These are phyloP conservation scores for Mucor ambiguus DNA, from an alignment of 371 early-diverging fungal genomes.

Conservation along the genomic window DNA sequence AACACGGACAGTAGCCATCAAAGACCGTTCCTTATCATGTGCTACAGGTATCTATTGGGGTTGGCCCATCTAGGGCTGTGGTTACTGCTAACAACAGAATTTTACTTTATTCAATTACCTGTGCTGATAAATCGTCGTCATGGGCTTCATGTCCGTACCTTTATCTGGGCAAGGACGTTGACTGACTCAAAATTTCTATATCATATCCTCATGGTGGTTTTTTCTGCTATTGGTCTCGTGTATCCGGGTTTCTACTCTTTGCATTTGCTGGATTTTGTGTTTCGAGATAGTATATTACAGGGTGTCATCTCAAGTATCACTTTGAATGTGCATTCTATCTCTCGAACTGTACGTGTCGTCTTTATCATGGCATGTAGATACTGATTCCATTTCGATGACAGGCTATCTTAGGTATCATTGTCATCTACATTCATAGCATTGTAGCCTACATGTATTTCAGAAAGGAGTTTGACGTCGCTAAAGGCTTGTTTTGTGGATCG, in stretches of 20 bases:
- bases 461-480: slow-evolving; percentile 46
- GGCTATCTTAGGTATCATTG: slow-evolving; percentile 52
- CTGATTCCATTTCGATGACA: not conserved
- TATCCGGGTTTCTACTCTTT: slow-evolving; percentile 50
- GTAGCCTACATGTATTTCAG: slow-evolving; percentile 57
- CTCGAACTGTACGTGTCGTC: slow-evolving; percentile 40
- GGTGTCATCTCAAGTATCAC: slow-evolving; percentile 64
- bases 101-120: slow-evolving; percentile 56
- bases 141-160: not conserved
- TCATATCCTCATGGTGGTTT: slow-evolving; percentile 41
- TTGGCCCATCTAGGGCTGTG: slow-evolving; percentile 42
- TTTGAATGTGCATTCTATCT: slow-evolving; percentile 54
- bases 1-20: not conserved
- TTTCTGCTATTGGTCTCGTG: slow-evolving; percentile 44
- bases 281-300: slow-evolving; percentile 58
- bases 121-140: slow-evolving; percentile 48
- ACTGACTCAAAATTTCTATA: slow-evolving; percentile 40
- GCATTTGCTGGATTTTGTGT: slow-evolving; percentile 62
- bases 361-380: not conserved
- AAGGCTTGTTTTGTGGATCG: slow-evolving; percentile 53
- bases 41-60: slow-evolving; percentile 30
- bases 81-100: slow-evolving; percentile 48
- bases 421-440: slow-evolving; percentile 57
- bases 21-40: not conserved
- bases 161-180: slow-evolving; percentile 16